phyloP scores from a whole-genome alignment of 2,329 filamentous ascomycete genomes.

The Botrytis fragariae region DNA sequence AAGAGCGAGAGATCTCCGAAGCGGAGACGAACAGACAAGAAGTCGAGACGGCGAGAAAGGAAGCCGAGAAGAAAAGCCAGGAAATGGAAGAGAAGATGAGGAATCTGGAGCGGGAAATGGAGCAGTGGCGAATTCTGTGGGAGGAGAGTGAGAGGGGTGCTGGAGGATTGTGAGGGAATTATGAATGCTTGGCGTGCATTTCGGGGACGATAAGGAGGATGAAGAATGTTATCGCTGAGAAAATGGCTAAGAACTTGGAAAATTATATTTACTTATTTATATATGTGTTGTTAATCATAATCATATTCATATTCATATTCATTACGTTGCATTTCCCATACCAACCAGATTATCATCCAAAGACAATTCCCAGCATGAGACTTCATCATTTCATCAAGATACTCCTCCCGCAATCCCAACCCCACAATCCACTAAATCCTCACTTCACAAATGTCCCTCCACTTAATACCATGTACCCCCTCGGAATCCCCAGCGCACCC shows the following conservation, averaged over 20 bases:
- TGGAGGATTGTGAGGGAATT: no score
- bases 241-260: neutral
- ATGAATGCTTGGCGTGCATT: no score
- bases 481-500: constrained; percentile 37
- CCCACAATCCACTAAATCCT: neutral
- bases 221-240: neutral
- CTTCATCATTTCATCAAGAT: neutral
- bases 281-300: neutral
- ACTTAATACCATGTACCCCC: constrained; percentile 38
- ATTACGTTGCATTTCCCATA: neutral
- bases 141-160: no score
- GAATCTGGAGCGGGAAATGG: no score
- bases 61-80: no score
- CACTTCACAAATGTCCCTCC: constrained; percentile 36
- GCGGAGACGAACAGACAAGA: no score
- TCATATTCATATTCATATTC: constrained; percentile 5
- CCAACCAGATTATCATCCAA: neutral
- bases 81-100: no score
- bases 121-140: no score
- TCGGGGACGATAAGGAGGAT: no score
- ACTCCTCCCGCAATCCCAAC: neutral
- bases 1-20: no score
- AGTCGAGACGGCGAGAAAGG: no score
- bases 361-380: neutral
- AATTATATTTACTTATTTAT: neutral